These are phyloP conservation scores for Fonsecaea multimorphosa DNA, from an alignment of 2,329 filamentous ascomycete species.

Conservation along the genomic window DNA sequence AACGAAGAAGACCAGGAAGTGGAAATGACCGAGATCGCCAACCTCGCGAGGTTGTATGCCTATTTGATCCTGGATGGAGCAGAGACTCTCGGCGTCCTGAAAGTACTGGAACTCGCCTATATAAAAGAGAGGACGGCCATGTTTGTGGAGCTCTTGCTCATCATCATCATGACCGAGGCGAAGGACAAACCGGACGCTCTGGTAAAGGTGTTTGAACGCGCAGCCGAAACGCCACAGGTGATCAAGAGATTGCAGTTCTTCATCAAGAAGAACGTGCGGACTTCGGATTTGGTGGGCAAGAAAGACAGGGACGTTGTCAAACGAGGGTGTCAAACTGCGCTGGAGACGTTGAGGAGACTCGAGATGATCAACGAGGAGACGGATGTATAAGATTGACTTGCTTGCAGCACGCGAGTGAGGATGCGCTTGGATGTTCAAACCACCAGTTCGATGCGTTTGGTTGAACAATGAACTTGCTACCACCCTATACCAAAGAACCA, in stretches of 20 bases:
- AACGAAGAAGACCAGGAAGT: conserved; percentile 52
- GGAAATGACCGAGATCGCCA: conserved; percentile 66
- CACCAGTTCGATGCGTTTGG: not conserved
- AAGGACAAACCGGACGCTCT: conserved; percentile 64
- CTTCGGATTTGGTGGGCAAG: conserved; percentile 59
- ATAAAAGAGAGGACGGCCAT: conserved; percentile 75
- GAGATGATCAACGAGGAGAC: not conserved
- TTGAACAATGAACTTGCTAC: not conserved
- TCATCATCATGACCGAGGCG: conserved; percentile 74
- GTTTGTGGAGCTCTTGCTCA: conserved; percentile 81
- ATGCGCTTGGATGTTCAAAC: not conserved
- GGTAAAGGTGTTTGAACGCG: conserved; percentile 68
- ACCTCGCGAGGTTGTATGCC: conserved; percentile 71
- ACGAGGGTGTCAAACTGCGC: conserved; percentile 52
- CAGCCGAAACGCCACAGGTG: conserved; percentile 68
- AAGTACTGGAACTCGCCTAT: conserved; percentile 75
- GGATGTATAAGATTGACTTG: conserved; percentile 7
- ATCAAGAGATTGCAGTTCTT: conserved; percentile 80
- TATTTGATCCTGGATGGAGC: conserved; percentile 66
- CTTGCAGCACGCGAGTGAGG: not conserved
- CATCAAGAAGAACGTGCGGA: conserved; percentile 73
- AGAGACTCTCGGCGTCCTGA: conserved; percentile 63
- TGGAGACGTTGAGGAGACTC: conserved; percentile 48
- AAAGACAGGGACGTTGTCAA: conserved; percentile 36
- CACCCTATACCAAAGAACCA: not conserved